phyloP scores from a whole-genome alignment of 306 rosid genomes.

The Prunus mongolica region DNA sequence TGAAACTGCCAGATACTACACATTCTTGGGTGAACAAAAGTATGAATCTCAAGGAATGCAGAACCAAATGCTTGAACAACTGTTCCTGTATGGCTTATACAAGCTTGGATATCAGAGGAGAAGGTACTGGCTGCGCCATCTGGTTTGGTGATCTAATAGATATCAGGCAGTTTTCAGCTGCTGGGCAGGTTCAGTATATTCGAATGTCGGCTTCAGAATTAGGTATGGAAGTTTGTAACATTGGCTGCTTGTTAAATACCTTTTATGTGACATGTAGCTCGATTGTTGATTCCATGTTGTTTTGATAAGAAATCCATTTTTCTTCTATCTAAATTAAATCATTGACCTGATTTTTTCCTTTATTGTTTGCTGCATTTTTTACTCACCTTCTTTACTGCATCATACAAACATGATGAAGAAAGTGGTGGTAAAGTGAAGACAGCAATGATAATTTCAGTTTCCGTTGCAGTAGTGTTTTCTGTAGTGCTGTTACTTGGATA shows the following conservation, averaged over 20 bases:
- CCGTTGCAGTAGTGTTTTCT: background rate
- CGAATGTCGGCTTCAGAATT: constrained; percentile 24
- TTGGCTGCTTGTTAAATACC: background rate
- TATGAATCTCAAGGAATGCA: constrained; percentile 41
- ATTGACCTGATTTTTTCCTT: background rate
- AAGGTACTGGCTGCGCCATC: constrained; percentile 21
- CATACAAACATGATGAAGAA: background rate
- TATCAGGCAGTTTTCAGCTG: constrained; percentile 21
- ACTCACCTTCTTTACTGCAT: background rate
- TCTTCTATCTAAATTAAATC: no score
- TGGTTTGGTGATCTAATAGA: constrained; percentile 41
- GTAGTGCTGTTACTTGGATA: constrained; percentile 8
- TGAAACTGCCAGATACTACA: constrained; percentile 6
- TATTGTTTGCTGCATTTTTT: no score
- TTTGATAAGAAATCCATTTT: background rate
- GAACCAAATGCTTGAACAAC: constrained; percentile 35
- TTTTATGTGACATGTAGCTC: constrained; percentile 40
- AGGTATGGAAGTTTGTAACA: background rate
- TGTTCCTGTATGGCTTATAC: constrained; percentile 59
- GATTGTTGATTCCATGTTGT: constrained; percentile 16
- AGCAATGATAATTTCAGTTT: background rate
- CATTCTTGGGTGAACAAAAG: constrained; percentile 38
- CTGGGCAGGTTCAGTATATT: constrained; percentile 32
- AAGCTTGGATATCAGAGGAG: constrained; percentile 44
- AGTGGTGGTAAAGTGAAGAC: background rate